Conservation (phyloP, 1,284 basidiomycete genomes). For the Omphalotus olearius region DNA sequence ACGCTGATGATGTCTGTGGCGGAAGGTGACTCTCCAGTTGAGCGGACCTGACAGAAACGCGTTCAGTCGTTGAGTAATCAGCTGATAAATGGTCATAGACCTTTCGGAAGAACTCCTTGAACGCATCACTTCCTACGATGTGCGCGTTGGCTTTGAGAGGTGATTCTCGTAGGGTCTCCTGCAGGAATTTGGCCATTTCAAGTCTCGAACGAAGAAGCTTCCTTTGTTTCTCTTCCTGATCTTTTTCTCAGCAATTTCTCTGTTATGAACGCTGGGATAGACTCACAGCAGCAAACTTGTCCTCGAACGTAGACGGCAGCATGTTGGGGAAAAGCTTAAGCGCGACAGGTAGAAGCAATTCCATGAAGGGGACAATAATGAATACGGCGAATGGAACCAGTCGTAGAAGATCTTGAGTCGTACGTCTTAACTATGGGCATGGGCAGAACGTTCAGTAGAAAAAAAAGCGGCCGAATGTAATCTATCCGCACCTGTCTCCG, state of each 20-base stretch:
- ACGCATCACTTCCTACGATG: slow-evolving; percentile 91
- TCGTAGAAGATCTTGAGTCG: slow-evolving; percentile 88
- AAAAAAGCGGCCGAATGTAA: neutral
- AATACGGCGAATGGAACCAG: slow-evolving; percentile 96
- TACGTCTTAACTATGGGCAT: slow-evolving; percentile 76
- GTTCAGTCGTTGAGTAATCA: neutral
- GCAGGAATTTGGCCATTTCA: slow-evolving; percentile 99
- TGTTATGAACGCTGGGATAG: neutral
- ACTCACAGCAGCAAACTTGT: slow-evolving; percentile 87
- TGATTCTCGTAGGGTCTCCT: slow-evolving; percentile 94
- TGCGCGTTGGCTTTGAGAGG: slow-evolving; percentile 89
- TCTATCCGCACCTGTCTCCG: slow-evolving; percentile 72
- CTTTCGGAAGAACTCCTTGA: slow-evolving; percentile 99
- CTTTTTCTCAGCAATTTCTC: neutral
- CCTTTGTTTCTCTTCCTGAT: slow-evolving; percentile 93
- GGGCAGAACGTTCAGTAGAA: neutral
- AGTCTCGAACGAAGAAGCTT: slow-evolving; percentile 92
- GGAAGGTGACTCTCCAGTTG: slow-evolving; percentile 92
- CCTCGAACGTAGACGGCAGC: slow-evolving; percentile 97
- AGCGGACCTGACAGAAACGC: slow-evolving; percentile 61
- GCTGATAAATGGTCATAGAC: slow-evolving; percentile 29
- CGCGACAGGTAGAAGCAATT: slow-evolving; percentile 93
- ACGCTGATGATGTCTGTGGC: slow-evolving; percentile 89
- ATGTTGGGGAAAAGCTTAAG: slow-evolving; percentile 98
- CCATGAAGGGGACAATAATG: slow-evolving; percentile 97